Evolutionary conservation across 1,139 yeast species (phyloP), one percentile per base, ranked within the genome.

Genomic region (Diutina siamensis): DNA sequence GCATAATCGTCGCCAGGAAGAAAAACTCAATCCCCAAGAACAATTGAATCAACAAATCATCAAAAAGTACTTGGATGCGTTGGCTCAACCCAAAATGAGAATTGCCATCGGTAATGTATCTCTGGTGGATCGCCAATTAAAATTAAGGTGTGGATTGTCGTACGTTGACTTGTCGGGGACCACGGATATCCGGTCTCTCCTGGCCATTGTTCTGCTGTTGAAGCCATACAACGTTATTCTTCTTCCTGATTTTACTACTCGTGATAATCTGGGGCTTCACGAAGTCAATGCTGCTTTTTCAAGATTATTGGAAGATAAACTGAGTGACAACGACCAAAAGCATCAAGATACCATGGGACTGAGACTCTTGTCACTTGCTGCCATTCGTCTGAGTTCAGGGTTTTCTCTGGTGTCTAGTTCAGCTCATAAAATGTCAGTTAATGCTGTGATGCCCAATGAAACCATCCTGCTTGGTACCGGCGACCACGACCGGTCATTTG

Each of bases 151-250:
- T 61, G 82, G 81, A 1, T 64, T 89, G 19, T 76, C 87, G 7
- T 88, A 71, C 59, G 77, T 92, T 47, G 97, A 92, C 59, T 70
- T 89, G 50, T 78, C 89, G 15, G 96, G 97, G 13, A 63, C 84
- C 20, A 94, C 88, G 2, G 97, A 92, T 57, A 69, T 83, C 50
- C 72, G 97, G 51, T 89, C 97, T 0, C 64, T 88, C 49, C 74
- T 82, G 48, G 79, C 86, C 62, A 85, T 89, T 49, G 72, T 87
- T 41, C 86, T 94, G 31, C 74, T 84, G 1, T 66, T 92, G 47
- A 85, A 85, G 54, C 96, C 98, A 8, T 74, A 80, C 47, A 81
- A 82, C 55, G 70, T 89, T 44, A 67, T 92, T 18, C 61, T 86
- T 18, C 59, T 74, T 17, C 72, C 76, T 2, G 82, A 77, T 48